Conservation (phyloP, 106 monocot species). For the Allium cepa region DNA sequence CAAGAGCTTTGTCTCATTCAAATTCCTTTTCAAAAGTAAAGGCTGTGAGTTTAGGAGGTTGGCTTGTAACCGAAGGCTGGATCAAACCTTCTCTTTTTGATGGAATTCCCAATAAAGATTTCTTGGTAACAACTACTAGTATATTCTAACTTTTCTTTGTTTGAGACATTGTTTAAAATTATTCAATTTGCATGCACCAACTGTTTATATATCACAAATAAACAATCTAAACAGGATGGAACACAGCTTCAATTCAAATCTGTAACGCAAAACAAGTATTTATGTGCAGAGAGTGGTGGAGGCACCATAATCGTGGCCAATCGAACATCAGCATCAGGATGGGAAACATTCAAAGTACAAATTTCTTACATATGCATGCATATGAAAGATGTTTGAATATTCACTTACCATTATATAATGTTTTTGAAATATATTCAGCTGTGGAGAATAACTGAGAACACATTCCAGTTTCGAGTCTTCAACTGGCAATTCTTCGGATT, state of each 20-base stretch:
- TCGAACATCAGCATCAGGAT: slow-evolving; percentile 20
- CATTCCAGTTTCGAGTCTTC: slow-evolving; percentile 52
- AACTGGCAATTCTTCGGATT: slow-evolving; percentile 42
- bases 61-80: slow-evolving; percentile 92
- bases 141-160: too few relatives aligned
- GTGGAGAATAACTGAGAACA: slow-evolving; percentile 24
- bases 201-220: too few relatives aligned
- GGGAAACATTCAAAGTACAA: slow-evolving; percentile 42
- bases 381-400: too few relatives aligned
- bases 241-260: slow-evolving; percentile 36
- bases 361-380: too few relatives aligned
- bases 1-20: slow-evolving; percentile 10
- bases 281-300: slow-evolving; percentile 27
- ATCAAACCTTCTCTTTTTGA: slow-evolving; percentile 70
- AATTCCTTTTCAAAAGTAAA: slow-evolving; percentile 13
- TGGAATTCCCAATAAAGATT: slow-evolving; percentile 63
- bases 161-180: too few relatives aligned
- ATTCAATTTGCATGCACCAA: too few relatives aligned
- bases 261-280: slow-evolving; percentile 25
- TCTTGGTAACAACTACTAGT: slow-evolving; percentile 31
- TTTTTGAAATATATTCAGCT: not conserved
- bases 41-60: slow-evolving; percentile 74
- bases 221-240: slow-evolving; percentile 21
- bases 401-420: too few relatives aligned
- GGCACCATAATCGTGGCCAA: slow-evolving; percentile 30